A percentile compares a stretch with the other conserved stretches of the same genome.
Evolutionary conservation across 2,329 filamentous ascomycete species (phyloP).

Genomic region (Calcarisporium arbuscula): DNA sequence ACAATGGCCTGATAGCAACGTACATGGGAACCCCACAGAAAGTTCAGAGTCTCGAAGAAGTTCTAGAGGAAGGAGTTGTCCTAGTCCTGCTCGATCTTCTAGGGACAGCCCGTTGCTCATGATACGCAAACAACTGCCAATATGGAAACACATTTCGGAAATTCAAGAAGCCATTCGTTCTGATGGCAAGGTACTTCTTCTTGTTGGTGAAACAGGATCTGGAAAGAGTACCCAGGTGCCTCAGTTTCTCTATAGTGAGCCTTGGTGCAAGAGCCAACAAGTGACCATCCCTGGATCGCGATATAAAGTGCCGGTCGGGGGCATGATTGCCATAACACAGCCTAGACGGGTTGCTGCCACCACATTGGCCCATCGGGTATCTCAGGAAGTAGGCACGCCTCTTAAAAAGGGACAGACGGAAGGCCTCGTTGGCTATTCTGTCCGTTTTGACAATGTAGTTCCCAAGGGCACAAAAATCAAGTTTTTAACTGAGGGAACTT

Average conservation of each 20-base stretch:
- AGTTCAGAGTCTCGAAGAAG: constrained; percentile 7
- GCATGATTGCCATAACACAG: constrained; percentile 88
- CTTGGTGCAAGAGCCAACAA: constrained; percentile 65
- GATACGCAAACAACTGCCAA: constrained; percentile 65
- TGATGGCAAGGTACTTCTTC: constrained; percentile 67
- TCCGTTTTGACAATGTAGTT: constrained; percentile 84
- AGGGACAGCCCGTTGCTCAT: constrained; percentile 30
- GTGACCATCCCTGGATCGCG: constrained; percentile 37
- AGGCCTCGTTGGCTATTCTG: constrained; percentile 76
- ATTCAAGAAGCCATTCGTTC: constrained; percentile 57
- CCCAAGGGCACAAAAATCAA: constrained; percentile 83
- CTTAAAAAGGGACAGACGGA: constrained; percentile 34
- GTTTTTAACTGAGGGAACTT: constrained; percentile 92
- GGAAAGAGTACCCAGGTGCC: constrained; percentile 97
- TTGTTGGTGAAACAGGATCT: constrained; percentile 91
- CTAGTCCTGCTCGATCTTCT: constrained; percentile 10
- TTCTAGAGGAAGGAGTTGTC: constrained; percentile 7
- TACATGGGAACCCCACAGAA: neutral
- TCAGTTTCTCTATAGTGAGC: constrained; percentile 73
- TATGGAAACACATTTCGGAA: constrained; percentile 66
- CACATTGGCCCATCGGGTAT: constrained; percentile 80
- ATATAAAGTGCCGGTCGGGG: constrained; percentile 53
- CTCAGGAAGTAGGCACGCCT: constrained; percentile 62
- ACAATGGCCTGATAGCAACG: neutral
- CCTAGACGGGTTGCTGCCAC: constrained; percentile 91